Conservation (phyloP, 768 basidiomycete species). For the Suillus lakei region DNA sequence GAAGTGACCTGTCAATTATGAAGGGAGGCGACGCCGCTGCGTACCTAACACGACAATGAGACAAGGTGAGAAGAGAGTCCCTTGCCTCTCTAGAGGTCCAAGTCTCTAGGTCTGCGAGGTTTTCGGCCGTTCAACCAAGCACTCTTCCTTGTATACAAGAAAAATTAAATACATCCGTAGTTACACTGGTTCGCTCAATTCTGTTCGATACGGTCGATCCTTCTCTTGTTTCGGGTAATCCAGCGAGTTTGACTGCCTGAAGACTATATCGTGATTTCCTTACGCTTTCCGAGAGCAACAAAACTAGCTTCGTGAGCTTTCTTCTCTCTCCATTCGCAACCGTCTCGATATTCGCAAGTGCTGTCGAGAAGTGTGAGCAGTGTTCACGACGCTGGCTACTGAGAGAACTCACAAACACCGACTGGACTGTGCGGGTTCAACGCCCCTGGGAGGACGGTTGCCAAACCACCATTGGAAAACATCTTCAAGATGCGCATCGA, state of each 20-base stretch:
- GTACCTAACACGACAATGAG: not conserved
- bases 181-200: not conserved
- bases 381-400: slow-evolving; percentile 1
- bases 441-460: slow-evolving; percentile 69
- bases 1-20: not conserved
- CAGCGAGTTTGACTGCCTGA: not conserved
- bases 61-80: not conserved
- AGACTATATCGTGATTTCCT: not conserved
- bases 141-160: not conserved
- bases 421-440: slow-evolving; percentile 57
- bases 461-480: slow-evolving; percentile 82
- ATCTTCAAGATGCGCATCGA: slow-evolving; percentile 57
- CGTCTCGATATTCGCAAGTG: slow-evolving; percentile 72
- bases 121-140: not conserved
- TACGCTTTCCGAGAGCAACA: slow-evolving; percentile 3
- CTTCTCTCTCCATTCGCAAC: slow-evolving; percentile 78
- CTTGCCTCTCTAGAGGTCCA: not conserved
- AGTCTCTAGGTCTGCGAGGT: not conserved
- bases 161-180: not conserved
- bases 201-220: not conserved
- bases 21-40: too few species aligned
- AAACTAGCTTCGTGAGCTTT: slow-evolving; percentile 47
- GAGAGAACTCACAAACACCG: slow-evolving; percentile 66
- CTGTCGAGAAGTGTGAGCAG: slow-evolving; percentile 34
- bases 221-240: not conserved